Conservation (phyloP, 495 filamentous ascomycete genomes). For the Penicillium taxi region DNA sequence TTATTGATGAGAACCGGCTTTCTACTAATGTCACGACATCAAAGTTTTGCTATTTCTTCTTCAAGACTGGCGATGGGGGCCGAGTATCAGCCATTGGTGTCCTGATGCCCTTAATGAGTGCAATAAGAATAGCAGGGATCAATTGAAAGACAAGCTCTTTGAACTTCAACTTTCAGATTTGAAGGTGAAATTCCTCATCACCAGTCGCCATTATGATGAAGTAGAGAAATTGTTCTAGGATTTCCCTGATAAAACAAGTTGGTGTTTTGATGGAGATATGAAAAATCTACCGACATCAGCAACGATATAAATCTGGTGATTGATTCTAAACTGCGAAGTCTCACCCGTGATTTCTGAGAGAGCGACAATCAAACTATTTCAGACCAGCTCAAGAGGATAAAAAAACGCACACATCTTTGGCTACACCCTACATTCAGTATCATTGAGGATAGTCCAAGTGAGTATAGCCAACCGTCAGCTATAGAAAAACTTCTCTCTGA, state of each 20-base stretch:
- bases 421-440: constrained; percentile 27
- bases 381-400: constrained; percentile 23
- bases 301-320: constrained; percentile 35
- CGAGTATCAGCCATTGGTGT: constrained; percentile 12
- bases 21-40: constrained; percentile 12
- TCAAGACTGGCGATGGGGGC: constrained; percentile 26
- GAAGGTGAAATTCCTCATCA: constrained; percentile 27
- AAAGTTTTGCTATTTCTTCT: constrained; percentile 34
- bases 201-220: constrained; percentile 29
- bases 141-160: neutral
- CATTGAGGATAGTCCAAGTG: constrained; percentile 15
- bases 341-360: neutral
- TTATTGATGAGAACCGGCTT: constrained; percentile 23
- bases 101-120: constrained; percentile 41
- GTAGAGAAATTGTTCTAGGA: constrained; percentile 16
- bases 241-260: constrained; percentile 8
- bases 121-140: neutral
- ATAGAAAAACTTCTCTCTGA: constrained; percentile 15
- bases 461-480: constrained; percentile 4
- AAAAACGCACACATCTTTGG: too few relatives aligned
- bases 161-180: neutral
- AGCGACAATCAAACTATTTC: constrained; percentile 10
- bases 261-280: constrained; percentile 26
- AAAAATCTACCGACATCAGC: constrained; percentile 22
- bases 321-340: constrained; percentile 15